A percentile compares a stretch with the other conserved stretches of the same genome.
phyloP scores from a whole-genome alignment of 495 filamentous ascomycete genomes.

The Aspergillus haitiensis region DNA sequence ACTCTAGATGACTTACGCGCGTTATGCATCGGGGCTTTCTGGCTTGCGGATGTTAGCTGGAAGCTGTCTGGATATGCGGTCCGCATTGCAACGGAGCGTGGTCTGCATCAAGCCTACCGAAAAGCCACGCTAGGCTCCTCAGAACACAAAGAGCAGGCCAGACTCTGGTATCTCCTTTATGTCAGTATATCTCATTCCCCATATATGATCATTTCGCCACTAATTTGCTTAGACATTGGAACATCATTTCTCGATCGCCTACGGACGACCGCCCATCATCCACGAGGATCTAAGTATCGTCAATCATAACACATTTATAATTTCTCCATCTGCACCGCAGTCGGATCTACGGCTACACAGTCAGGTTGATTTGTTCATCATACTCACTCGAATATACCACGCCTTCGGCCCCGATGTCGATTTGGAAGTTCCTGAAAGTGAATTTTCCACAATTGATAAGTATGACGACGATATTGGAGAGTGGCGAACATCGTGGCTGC shows the following conservation, averaged over 20 bases:
- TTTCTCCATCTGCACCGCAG: slow-evolving; percentile 44
- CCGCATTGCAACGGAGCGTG: slow-evolving; percentile 55
- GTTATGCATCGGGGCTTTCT: slow-evolving; percentile 55
- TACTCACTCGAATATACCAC: slow-evolving; percentile 58
- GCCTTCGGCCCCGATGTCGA: slow-evolving; percentile 60
- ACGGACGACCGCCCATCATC: slow-evolving; percentile 55
- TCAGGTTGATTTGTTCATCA: slow-evolving; percentile 60
- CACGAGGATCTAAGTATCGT: slow-evolving; percentile 55
- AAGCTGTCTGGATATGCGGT: slow-evolving; percentile 57
- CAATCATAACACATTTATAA: slow-evolving; percentile 51
- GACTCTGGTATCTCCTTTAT: slow-evolving; percentile 55
- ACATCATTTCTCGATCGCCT: slow-evolving; percentile 57
- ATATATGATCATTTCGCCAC: background rate
- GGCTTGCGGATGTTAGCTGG: slow-evolving; percentile 58
- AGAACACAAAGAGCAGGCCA: slow-evolving; percentile 48
- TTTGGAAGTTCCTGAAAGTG: slow-evolving; percentile 49
- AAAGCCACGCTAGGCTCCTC: slow-evolving; percentile 49
- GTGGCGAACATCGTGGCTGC: slow-evolving; percentile 52
- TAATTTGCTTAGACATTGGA: slow-evolving; percentile 46
- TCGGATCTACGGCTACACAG: slow-evolving; percentile 55
- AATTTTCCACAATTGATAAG: slow-evolving; percentile 45
- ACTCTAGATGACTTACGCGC: slow-evolving; percentile 54
- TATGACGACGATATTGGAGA: slow-evolving; percentile 46
- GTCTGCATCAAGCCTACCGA: slow-evolving; percentile 51
- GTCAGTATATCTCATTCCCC: slow-evolving; percentile 32